These are phyloP conservation scores for Trichoderma sp. DNA, from an alignment of 2,329 filamentous ascomycete genomes.

Conservation along the genomic window DNA sequence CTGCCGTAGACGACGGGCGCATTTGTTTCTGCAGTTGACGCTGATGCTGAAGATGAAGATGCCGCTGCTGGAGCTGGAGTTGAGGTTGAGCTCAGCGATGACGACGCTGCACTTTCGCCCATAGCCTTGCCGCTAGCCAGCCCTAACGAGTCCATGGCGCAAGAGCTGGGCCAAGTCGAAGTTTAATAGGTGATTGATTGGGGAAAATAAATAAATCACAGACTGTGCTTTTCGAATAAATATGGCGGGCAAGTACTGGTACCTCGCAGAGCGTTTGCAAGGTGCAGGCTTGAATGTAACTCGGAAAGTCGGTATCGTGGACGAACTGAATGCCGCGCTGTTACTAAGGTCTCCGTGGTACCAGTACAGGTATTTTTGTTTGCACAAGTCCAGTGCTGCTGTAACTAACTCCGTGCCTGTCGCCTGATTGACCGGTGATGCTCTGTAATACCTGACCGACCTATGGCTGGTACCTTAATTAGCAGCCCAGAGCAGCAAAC, in stretches of 20 bases:
- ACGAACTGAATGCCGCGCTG: not conserved
- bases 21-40: conserved; percentile 20
- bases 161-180: not conserved
- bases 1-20: conserved; percentile 32
- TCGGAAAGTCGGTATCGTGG: not conserved
- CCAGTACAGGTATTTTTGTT: not conserved
- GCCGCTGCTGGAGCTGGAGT: not conserved
- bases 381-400: too few species aligned
- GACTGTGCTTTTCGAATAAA: not conserved
- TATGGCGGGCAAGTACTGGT: not conserved
- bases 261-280: not conserved
- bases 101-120: not conserved
- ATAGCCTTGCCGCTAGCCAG: conserved; percentile 6
- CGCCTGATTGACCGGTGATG: not conserved
- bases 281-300: not conserved
- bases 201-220: not conserved
- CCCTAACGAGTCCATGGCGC: not conserved
- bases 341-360: too few species aligned
- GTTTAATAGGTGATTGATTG: not conserved
- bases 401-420: not conserved
- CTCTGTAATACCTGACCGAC: not conserved
- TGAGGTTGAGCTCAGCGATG: not conserved
- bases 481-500: not conserved
- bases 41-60: conserved; percentile 11
- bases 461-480: not conserved